Base-by-base conservation (phyloP, 352 stramenopile genomes). In the Globisporangium uncinulatum region DNA sequence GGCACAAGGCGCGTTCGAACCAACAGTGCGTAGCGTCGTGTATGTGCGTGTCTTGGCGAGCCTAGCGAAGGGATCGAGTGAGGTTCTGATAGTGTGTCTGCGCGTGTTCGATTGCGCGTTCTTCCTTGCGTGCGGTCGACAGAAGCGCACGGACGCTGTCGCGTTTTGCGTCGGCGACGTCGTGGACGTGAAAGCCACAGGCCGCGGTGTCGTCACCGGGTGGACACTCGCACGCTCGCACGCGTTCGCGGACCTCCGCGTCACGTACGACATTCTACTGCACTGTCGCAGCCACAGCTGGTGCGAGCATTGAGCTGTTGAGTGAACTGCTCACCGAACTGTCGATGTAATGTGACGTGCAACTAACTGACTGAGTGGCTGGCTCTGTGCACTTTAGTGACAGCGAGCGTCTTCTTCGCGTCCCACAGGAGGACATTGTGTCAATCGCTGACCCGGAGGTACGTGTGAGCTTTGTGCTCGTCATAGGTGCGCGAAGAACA, bases 191-290 rank as follows among this genome's bases (percentile, higher is more conserved):
- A 68, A 82, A 19, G 67, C 69, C 6, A 58, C 83, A 1, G 79
- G 75, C 3, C 52, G 62, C 10, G 81, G 83, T 7, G 83, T 92
- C 21, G 67, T 94, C 48, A 83, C 78, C 15, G 67, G 69, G 1
- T 94, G 85, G 85, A 67, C 59, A 57, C 49, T 67, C 75, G 49
- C 64, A 39, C 49, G 56, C 47, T 51, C 61, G 55, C 53, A 84
- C 57, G 76, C 63, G 39, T 69, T 61, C 17, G 68, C 59, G n/a
- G 66, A 71, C 17, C 39, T 70, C 36, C 63, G 62, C 15, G 74
- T 89, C 21, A 79, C 74, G 41, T 94, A 94, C 59, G 79, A 88
- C 49, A 63, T 94, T 45, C 43, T 94, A 29, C 74, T 74, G 5
- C 77, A 92, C 49, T 29, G 24, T 29, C 81, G 67, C 49, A 73